Base-by-base conservation (phyloP, 345 rosid genomes). In the Carallia brachiata region DNA sequence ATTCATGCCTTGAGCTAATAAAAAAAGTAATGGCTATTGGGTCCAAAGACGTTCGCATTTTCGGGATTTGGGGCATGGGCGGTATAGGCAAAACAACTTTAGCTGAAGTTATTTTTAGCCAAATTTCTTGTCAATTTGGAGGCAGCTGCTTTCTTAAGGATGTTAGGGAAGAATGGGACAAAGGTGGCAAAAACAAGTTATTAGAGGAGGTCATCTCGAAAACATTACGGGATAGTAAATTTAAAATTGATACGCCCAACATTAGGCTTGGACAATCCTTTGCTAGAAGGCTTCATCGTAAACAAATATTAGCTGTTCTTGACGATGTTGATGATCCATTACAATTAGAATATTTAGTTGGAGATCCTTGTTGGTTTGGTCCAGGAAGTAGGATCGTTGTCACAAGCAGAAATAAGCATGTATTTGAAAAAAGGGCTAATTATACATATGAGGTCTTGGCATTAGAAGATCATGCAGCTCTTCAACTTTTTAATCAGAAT, bases 51-150 rank as follows among this genome's bases (percentile, higher is more conserved):
- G 40, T 47, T 44, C 64, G 28, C 17, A 15, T 48, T 48, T 30
- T 69, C 5, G 72, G 72, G 12, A 69, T 69, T 39, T 69, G 57
- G 34, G 72, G 65, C 18, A 69, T 69, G 72, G 72, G 72, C 7
- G 65, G 65, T 4, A 69, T 59, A 12, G 72, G 72, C 1, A 69
- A 69, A 61, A 69, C 72, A 44, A 48, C 64, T 18, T 6, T 69
- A 16, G 65, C 65, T 30, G 63, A 60, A 32, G 47, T 37, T n/a
- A n/a, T 69, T 2, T 58, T 37, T 36, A 44, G 58, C 52, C 13
- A 39, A 12, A 40, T 69, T 13, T 32, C 27, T 1, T 5, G 28
- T 18, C 18, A 69, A 8, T 69, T 59, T n/a, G 64, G 58, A 6
- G 32, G 72, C n/a, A 31, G 53, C 17, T 69, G 72, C 56, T 69